Conservation (phyloP, 768 basidiomycete genomes). For the Lactifluus subvellereus region DNA sequence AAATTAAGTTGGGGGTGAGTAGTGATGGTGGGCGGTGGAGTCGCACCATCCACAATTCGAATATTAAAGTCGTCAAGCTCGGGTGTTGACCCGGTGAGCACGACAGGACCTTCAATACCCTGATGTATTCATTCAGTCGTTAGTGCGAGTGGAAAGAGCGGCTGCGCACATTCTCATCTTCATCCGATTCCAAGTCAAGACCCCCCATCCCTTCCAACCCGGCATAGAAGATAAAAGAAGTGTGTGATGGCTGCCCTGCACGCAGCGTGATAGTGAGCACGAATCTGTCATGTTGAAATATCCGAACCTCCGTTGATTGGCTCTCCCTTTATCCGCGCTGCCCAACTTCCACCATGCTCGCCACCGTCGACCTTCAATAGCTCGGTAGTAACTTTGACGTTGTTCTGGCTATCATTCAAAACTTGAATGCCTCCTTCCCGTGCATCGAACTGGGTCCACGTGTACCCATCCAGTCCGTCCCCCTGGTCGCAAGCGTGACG, state of each 20-base stretch:
- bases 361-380: conserved; percentile 84
- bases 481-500: conserved; percentile 88
- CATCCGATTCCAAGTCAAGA: conserved; percentile 71
- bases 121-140: conserved; percentile 29
- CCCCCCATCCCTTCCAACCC: conserved; percentile 85
- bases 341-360: conserved; percentile 83
- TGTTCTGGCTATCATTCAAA: conserved; percentile 74
- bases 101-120: conserved; percentile 70
- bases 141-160: conserved; percentile 8
- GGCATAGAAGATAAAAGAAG: conserved; percentile 80
- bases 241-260: conserved; percentile 44
- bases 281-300: conserved; percentile 20
- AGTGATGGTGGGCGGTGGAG: background rate
- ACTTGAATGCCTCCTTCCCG: conserved; percentile 83
- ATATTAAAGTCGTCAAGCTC: conserved; percentile 81
- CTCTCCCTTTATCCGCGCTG: conserved; percentile 73
- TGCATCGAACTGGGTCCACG: conserved; percentile 84
- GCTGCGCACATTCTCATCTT: conserved; percentile 61
- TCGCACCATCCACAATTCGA: conserved; percentile 68
- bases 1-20: background rate
- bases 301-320: conserved; percentile 59
- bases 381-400: conserved; percentile 78
- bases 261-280: background rate
- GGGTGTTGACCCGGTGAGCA: conserved; percentile 65
- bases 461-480: conserved; percentile 74